Conservation (phyloP, 148 eudicot genomes). For the Dianthus caryophyllus region DNA sequence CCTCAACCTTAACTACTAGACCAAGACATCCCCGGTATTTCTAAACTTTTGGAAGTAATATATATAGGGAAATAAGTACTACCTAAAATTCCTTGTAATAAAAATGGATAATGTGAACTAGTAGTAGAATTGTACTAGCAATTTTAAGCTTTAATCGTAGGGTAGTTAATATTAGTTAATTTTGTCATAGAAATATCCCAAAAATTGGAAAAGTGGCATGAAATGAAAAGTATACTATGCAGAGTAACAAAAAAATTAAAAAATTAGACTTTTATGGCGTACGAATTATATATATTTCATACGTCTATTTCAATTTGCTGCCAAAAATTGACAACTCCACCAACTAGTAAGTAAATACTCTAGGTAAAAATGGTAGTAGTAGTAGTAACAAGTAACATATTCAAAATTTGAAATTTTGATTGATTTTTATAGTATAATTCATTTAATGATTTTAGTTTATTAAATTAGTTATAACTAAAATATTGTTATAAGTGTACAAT, state of each 20-base stretch:
- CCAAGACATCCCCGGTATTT: too few relatives aligned
- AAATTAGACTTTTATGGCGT: background rate
- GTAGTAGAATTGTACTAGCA: background rate
- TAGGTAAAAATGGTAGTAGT: too few relatives aligned
- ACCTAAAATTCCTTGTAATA: background rate
- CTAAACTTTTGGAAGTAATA: background rate
- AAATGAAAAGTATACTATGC: slow-evolving; percentile 1
- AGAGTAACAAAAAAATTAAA: background rate
- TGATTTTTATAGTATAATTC: too few relatives aligned
- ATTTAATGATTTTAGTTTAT: too few relatives aligned
- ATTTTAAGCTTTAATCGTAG: slow-evolving; percentile 1
- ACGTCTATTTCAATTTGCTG: slow-evolving; percentile 9
- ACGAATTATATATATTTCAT: background rate
- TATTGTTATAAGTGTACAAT: too few relatives aligned
- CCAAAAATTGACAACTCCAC: background rate
- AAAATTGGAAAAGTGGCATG: background rate
- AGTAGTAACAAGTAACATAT: background rate
- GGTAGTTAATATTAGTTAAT: slow-evolving; percentile 10
- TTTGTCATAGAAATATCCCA: background rate
- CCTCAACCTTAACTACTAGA: too few relatives aligned
- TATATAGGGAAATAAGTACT: background rate
- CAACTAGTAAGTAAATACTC: too few relatives aligned
- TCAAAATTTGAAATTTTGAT: background rate
- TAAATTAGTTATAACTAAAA: too few relatives aligned
- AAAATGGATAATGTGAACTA: background rate